Percentiles rank a stretch among this genome's conserved stretches.
Conservation (phyloP, 192 early-diverging fungal species). For the Coemansia sp. region DNA sequence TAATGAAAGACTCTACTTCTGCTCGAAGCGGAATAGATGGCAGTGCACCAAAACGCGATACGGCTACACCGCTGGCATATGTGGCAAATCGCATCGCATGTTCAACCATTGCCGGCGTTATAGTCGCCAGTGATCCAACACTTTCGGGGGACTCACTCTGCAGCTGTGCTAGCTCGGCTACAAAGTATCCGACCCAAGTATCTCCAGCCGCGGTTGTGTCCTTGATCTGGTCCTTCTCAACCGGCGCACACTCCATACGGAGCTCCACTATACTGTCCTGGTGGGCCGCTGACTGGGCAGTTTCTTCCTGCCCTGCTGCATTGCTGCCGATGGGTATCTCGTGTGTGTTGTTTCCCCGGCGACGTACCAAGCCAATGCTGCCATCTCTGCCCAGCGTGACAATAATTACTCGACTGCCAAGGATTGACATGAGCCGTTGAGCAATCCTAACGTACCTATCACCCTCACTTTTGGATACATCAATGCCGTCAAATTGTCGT, state of each 20-base stretch:
- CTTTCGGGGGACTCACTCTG: slow-evolving; percentile 40
- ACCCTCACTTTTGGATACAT: neutral
- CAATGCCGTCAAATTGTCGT: slow-evolving; percentile 17
- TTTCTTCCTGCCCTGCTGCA: neutral
- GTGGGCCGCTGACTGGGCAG: neutral
- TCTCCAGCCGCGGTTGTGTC: slow-evolving; percentile 55
- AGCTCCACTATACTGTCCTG: slow-evolving; percentile 17
- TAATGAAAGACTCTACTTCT: slow-evolving; percentile 32
- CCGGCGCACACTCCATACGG: slow-evolving; percentile 23
- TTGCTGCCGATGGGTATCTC: slow-evolving; percentile 16
- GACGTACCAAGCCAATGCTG: slow-evolving; percentile 31
- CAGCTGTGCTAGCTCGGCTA: slow-evolving; percentile 34
- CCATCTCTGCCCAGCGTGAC: slow-evolving; percentile 36
- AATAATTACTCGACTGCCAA: slow-evolving; percentile 16
- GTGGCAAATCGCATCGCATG: slow-evolving; percentile 42
- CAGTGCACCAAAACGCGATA: slow-evolving; percentile 41
- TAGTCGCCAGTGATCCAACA: slow-evolving; percentile 20
- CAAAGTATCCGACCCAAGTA: slow-evolving; percentile 56
- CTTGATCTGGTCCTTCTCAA: slow-evolving; percentile 22
- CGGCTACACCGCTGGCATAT: slow-evolving; percentile 36
- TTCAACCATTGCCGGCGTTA: slow-evolving; percentile 36
- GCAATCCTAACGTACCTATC: slow-evolving; percentile 8
- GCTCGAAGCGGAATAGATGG: slow-evolving; percentile 38
- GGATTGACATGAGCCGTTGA: slow-evolving; percentile 12
- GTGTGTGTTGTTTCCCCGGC: slow-evolving; percentile 20